Evolutionary conservation across 106 monocot genomes (phyloP), one percentile per base, ranked within the genome.

Genomic region (Dioscorea dumetorum): DNA sequence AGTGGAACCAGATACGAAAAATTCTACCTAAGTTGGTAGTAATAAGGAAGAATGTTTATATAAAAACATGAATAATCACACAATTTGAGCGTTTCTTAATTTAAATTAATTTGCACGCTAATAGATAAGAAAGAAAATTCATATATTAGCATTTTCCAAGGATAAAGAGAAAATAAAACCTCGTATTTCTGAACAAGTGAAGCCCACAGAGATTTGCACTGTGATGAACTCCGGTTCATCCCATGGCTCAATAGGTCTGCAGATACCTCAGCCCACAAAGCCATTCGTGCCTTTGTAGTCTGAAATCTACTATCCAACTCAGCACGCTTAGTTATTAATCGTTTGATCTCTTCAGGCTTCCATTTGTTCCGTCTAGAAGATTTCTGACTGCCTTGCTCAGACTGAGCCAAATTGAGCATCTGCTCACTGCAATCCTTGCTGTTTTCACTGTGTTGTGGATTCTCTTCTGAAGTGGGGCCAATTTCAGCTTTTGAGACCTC

Each of bases 201-300:
- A 63, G 97, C 80, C 97, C 97, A 99, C 33, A 99, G 82, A 73
- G 92, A 99, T 71, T 93, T 99, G 87, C 97, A 99, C 64, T 99
- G 97, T 57, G 84, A 84, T 4, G 97, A 79, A 69, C 56, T 85
- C 54, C 97, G 89, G 34, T 64, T 59, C 63, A 85, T 79, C 31
- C 85, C 99, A 60, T 99, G 71, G 67, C 61, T 70, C 48, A 72
- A 60, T 70, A 99, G 20, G 52, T 18, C 68, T 49, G 63, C 28
- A 56, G 99, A 90, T 65, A 99, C 81, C 77, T 99, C 85, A 63
- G 93, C 87, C 99, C 99, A 99, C n/a, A 99, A 90, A 60, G 85
- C 74, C 93, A 99, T 99, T 58, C 99, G 80, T 18, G 79, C 87
- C 78, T 87, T 99, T 14, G 81, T 79, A 18, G 61, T 78, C 75